These are phyloP conservation scores for Fusarium nodosum DNA, from an alignment of 2,329 filamentous ascomycete genomes.

Conservation along the genomic window DNA sequence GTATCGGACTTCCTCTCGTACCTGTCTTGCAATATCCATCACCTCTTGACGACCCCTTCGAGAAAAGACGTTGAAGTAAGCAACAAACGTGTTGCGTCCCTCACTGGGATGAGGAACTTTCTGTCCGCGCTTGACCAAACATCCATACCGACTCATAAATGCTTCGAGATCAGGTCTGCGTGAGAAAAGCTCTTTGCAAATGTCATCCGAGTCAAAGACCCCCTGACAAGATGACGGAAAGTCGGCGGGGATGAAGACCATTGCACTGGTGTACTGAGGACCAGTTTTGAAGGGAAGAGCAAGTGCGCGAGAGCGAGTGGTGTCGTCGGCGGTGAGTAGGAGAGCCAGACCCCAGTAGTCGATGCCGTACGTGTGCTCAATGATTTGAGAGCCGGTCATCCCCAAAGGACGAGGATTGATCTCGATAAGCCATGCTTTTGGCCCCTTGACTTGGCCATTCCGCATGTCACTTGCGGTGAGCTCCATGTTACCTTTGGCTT, in stretches of 20 bases:
- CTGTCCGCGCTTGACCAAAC: constrained; percentile 12
- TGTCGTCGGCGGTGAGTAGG: constrained; percentile 18
- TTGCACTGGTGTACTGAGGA: constrained; percentile 20
- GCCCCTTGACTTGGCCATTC: not conserved
- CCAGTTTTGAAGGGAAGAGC: constrained; percentile 28
- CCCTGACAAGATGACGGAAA: constrained; percentile 17
- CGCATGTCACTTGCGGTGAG: not conserved
- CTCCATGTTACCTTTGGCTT: constrained; percentile 11
- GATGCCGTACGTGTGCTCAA: constrained; percentile 37
- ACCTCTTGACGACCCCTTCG: constrained; percentile 13
- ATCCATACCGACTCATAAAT: constrained; percentile 13
- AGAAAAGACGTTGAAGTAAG: constrained; percentile 20
- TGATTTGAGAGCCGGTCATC: constrained; percentile 24
- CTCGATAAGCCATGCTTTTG: constrained; percentile 27
- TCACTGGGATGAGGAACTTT: constrained; percentile 12
- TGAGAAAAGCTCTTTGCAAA: constrained; percentile 18
- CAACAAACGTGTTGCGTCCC: constrained; percentile 19
- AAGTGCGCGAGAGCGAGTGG: constrained; percentile 17
- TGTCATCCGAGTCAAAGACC: constrained; percentile 32
- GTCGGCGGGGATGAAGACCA: constrained; percentile 9
- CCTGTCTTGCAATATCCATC: constrained; percentile 10
- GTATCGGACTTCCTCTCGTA: constrained; percentile 11
- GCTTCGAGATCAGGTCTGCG: constrained; percentile 12
- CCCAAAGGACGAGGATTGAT: constrained; percentile 41
- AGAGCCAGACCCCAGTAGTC: constrained; percentile 33